Evolutionary conservation across 768 basidiomycete species (phyloP).

Genomic region (Chiua virens): DNA sequence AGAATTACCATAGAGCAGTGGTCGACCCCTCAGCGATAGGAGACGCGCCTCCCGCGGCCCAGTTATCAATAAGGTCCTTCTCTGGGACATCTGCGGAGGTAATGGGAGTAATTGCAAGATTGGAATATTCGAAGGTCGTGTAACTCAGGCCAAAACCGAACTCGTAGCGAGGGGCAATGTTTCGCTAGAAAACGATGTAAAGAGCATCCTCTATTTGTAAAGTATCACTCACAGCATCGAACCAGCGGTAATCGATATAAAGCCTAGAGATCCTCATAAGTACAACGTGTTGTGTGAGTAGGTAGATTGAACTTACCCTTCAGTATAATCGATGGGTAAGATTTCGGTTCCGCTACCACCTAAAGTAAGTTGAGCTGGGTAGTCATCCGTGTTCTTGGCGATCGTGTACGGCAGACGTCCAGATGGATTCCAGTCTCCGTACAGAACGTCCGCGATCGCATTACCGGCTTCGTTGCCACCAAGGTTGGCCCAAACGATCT

Average conservation of each 20-base stretch:
- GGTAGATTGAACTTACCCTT: constrained; percentile 32
- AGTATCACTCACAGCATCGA: constrained; percentile 54
- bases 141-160: constrained; percentile 93
- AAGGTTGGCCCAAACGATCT: too few species aligned
- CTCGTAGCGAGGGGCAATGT: constrained; percentile 78
- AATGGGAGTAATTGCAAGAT: too few species aligned
- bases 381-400: constrained; percentile 55
- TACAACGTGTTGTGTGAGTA: background rate
- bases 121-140: constrained; percentile 72
- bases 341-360: constrained; percentile 30
- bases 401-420: constrained; percentile 75
- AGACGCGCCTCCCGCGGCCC: constrained; percentile 60
- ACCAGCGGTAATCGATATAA: constrained; percentile 71
- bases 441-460: constrained; percentile 74
- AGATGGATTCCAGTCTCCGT: constrained; percentile 73
- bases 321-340: constrained; percentile 60
- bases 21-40: constrained; percentile 59
- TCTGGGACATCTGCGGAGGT: constrained; percentile 30
- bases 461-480: constrained; percentile 80
- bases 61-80: constrained; percentile 40
- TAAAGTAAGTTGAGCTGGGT: constrained; percentile 41
- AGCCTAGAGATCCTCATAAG: constrained; percentile 34
- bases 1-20: constrained; percentile 55
- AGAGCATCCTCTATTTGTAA: background rate
- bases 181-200: constrained; percentile 38